Evolutionary conservation across 108 stramenopile species (phyloP).

Genomic region (Cyclotella cryptica): DNA sequence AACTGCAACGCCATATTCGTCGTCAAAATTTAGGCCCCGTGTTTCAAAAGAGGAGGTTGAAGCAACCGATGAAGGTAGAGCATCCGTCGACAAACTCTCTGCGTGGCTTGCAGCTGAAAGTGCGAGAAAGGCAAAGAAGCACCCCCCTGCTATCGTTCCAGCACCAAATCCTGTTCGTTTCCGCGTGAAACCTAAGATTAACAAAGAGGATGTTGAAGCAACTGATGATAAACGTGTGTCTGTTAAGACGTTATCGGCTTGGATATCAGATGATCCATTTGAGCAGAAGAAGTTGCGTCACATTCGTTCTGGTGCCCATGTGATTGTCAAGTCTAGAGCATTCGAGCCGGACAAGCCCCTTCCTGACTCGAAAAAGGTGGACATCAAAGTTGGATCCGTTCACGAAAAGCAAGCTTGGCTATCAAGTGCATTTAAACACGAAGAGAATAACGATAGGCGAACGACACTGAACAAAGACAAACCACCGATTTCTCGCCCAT

Average conservation of each 20-base stretch:
- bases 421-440: conserved; percentile 36
- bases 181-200: conserved; percentile 39
- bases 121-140: conserved; percentile 42
- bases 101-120: conserved; percentile 40
- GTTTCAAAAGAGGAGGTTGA: conserved; percentile 59
- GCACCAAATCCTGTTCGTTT: conserved; percentile 31
- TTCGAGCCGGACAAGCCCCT: conserved; percentile 65
- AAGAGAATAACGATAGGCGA: conserved; percentile 10
- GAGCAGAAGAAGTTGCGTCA: conserved; percentile 62
- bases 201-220: conserved; percentile 68
- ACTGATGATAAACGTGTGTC: conserved; percentile 81
- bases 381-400: conserved; percentile 39
- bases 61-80: conserved; percentile 77
- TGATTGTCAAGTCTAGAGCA: conserved; percentile 71
- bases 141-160: conserved; percentile 5
- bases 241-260: conserved; percentile 75
- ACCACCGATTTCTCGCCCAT: conserved; percentile 1
- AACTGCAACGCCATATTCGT: conserved; percentile 3
- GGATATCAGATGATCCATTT: conserved; percentile 82
- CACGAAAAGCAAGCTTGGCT: conserved; percentile 43
- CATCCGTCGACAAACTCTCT: conserved; percentile 77
- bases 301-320: conserved; percentile 71
- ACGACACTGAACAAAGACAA: conserved; percentile 11
- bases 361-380: conserved; percentile 10
- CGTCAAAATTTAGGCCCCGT: conserved; percentile 25